Evolutionary conservation across 177 flowering plant species (phyloP), one percentile per base, ranked within the genome.

Genomic region (Vitis hybrid): DNA sequence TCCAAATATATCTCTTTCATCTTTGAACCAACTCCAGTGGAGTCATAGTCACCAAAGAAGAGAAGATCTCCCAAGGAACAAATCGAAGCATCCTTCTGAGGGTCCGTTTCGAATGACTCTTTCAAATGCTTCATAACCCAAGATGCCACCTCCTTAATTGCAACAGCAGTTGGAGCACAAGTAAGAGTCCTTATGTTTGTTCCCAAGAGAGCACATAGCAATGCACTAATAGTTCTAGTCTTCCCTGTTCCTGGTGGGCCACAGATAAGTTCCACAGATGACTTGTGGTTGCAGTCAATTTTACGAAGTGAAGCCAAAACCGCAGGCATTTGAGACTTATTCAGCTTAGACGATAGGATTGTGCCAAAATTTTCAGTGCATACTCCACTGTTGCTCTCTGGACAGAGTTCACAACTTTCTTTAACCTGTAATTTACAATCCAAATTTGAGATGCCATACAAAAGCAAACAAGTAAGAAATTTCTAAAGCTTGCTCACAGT

Each of bases 241-340:
- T 90, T 90, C 30, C 94, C 94, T 4, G 97, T 90, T 11, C 97
- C 97, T 0, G 93, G 93, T 3, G 95, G 93, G 11, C 94, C 95
- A 92, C 92, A 87, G 19, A 91, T 79, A 32, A 88, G 89, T 61
- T 84, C 75, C 11, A 86, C 78, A 7, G 79, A 51, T 14, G 85
- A 59, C 74, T 64, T 76, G 70, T 88, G 85, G 6, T 67, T 13
- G 60, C 89, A 86, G 0, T 75, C 67, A 24, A 79, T 7, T 35
- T 70, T 72, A 50, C 46, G 7, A 50, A 89, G 70, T 64, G 82
- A 79, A 35, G 74, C 64, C 3, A 50, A 27, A 32, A 89, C 72
- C 11, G 91, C 86, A 8, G 50, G 27, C 1, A 1, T 49, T 77
- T 89, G 93, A 11, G 91, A 89, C 8, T 82, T 72, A 69, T 87